phyloP scores from a whole-genome alignment of 805 yeast species.

The Saccharomycopsis amapae region DNA sequence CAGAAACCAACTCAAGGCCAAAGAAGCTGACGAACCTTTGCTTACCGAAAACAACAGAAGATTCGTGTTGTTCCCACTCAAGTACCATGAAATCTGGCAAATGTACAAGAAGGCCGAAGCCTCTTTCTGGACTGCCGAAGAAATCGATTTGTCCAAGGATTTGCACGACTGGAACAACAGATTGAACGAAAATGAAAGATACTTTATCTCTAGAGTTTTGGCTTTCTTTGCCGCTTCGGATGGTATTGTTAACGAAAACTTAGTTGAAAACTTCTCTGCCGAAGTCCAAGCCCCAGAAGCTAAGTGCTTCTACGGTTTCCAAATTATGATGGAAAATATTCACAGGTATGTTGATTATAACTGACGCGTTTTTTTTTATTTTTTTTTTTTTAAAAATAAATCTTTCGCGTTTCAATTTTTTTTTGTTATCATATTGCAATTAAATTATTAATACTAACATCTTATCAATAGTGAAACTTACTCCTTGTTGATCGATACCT shows the following conservation, averaged over 20 bases:
- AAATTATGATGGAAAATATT: constrained; percentile 99
- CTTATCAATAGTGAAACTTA: constrained; percentile 97
- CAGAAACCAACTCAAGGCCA: constrained; percentile 63
- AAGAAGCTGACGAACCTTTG: constrained; percentile 86
- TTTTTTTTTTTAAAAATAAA: too few species aligned
- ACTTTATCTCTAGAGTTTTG: constrained; percentile 82
- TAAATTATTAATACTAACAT: too few species aligned
- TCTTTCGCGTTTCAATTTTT: too few species aligned
- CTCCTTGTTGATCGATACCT: constrained; percentile 88
- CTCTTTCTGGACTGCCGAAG: constrained; percentile 99
- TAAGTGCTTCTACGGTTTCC: constrained; percentile 98
- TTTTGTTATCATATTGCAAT: too few species aligned
- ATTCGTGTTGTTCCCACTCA: constrained; percentile 91
- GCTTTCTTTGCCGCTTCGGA: constrained; percentile 99
- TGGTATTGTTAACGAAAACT: constrained; percentile 96
- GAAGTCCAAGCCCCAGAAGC: constrained; percentile 98
- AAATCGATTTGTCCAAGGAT: constrained; percentile 92
- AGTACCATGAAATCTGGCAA: constrained; percentile 97
- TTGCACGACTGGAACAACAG: constrained; percentile 85
- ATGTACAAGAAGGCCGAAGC: constrained; percentile 99
- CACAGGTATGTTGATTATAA: too few species aligned
- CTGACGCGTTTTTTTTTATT: too few species aligned
- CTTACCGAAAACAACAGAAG: constrained; percentile 78
- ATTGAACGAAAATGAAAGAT: constrained; percentile 87
- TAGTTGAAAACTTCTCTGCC: constrained; percentile 94